Evolutionary conservation across 2,329 filamentous ascomycete genomes (phyloP), one percentile per base, ranked within the genome.

Genomic region (Exutisphaerella laricina): DNA sequence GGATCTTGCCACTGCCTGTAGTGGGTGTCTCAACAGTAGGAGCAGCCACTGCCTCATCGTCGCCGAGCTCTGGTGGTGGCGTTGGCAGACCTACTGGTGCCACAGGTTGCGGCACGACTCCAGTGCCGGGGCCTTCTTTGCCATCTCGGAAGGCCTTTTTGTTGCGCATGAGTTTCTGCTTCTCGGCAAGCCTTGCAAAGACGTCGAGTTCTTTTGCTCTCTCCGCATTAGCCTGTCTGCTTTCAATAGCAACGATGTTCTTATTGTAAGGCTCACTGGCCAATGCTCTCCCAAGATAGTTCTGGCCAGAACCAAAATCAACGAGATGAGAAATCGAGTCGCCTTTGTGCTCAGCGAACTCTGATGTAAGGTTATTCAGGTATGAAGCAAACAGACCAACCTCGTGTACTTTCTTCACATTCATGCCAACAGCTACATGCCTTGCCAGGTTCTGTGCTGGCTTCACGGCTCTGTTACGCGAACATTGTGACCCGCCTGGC

Each of bases 281-380:
- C 45, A 98, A 72, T 1, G 87, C 85, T 33, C 92, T 78, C 1
- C 92, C 90, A 3, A 98, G 79, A 59, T 98, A 98, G 60, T 96
- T 97, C 64, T 97, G 90, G 0, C 92, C 92, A 40, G 88, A 95
- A 20, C 92, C 92, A 65, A 97, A 95, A 66, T 98, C 92, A 36
- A 97, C 83, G 45, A 95, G 80, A 67, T 97, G 89, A 0, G 88
- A 86, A 47, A 96, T 81, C 6, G 50, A 35, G 43, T 66, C 55
- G 41, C 63, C 60, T 10, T 73, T 66, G 35, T 71, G 66, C 0
- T 71, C 69, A 18, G 54, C 45, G 18, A 82, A 75, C 1, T 77
- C 68, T 2, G 70, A 60, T 3, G 77, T 73, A 17, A 95, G 74
- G 20, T 77, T 73, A 41, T 87, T 77, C 39, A 97, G 78, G 57